Conservation (phyloP, 2,329 filamentous ascomycete genomes). For the Lecanoromycetidae sp. region DNA sequence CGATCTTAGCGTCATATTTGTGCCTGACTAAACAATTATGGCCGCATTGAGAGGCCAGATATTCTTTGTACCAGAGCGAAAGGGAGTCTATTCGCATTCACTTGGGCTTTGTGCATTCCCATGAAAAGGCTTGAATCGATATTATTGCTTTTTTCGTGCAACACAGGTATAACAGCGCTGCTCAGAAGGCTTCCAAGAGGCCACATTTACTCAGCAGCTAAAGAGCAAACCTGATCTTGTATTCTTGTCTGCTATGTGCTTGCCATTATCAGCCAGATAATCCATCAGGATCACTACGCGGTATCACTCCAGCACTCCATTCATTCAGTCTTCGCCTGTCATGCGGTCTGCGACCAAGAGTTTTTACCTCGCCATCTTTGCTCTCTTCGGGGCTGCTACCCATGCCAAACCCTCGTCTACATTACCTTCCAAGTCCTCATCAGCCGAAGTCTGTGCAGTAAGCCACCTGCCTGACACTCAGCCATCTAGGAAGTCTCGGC, state of each 20-base stretch:
- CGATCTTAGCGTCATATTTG: slow-evolving; percentile 3
- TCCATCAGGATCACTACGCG: background rate
- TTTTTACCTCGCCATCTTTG: slow-evolving; percentile 52
- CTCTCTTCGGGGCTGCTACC: slow-evolving; percentile 41
- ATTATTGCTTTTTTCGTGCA: no score
- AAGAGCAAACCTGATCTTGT: background rate
- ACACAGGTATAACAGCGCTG: no score
- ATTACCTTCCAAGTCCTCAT: slow-evolving; percentile 21
- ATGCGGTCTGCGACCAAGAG: slow-evolving; percentile 35
- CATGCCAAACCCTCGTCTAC: slow-evolving; percentile 34
- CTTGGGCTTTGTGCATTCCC: no score
- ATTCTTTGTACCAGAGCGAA: no score
- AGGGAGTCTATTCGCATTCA: no score
- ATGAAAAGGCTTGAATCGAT: no score
- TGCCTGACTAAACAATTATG: background rate
- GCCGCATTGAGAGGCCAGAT: no score
- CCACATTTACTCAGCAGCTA: slow-evolving; percentile 3
- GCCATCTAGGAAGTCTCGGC: background rate
- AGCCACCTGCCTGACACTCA: slow-evolving; percentile 11
- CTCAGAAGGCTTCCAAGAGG: background rate
- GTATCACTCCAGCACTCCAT: background rate
- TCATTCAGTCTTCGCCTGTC: background rate
- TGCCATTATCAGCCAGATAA: background rate
- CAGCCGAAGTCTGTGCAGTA: slow-evolving; percentile 29
- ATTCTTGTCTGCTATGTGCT: background rate